A percentile compares a stretch with the other conserved stretches of the same genome.
Evolutionary conservation across 2,329 filamentous ascomycete genomes (phyloP).

Genomic region (Capronia coronata): DNA sequence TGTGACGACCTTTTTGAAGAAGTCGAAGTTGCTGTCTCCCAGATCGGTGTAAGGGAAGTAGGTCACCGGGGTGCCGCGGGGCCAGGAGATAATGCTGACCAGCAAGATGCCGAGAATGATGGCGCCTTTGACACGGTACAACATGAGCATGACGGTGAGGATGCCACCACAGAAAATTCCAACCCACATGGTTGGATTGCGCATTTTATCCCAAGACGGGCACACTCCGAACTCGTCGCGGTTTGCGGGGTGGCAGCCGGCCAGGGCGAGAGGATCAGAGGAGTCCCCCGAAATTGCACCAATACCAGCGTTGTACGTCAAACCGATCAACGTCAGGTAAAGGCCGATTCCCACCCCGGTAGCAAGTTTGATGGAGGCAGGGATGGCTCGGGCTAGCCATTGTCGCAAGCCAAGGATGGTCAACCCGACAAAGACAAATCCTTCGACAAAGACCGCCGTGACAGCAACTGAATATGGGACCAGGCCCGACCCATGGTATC

Average conservation of each 20-base stretch:
- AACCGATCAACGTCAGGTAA: conserved; percentile 61
- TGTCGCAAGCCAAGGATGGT: conserved; percentile 76
- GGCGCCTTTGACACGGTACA: conserved; percentile 80
- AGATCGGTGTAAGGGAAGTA: conserved; percentile 69
- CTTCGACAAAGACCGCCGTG: conserved; percentile 83
- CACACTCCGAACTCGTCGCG: conserved; percentile 50
- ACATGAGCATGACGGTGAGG: conserved; percentile 70
- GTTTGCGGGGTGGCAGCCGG: conserved; percentile 59
- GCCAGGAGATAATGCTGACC: conserved; percentile 85
- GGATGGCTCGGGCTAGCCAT: conserved; percentile 79
- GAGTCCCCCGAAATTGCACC: conserved; percentile 65
- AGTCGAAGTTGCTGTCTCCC: conserved; percentile 68
- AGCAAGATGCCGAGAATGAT: conserved; percentile 77
- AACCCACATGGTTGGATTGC: conserved; percentile 76
- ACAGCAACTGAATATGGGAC: conserved; percentile 71
- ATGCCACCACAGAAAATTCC: conserved; percentile 82
- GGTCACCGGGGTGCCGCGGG: conserved; percentile 65
- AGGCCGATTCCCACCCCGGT: conserved; percentile 80
- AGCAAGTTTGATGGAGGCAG: conserved; percentile 76
- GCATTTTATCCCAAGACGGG: conserved; percentile 64
- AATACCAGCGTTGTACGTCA: conserved; percentile 75
- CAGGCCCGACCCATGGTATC: conserved; percentile 64
- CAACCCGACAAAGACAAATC: conserved; percentile 74
- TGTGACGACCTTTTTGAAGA: conserved; percentile 80
- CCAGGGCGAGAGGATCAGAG: conserved; percentile 65